Evolutionary conservation across 116 monocot species (phyloP), one percentile per base, ranked within the genome.

Genomic region (Zostera marina): DNA sequence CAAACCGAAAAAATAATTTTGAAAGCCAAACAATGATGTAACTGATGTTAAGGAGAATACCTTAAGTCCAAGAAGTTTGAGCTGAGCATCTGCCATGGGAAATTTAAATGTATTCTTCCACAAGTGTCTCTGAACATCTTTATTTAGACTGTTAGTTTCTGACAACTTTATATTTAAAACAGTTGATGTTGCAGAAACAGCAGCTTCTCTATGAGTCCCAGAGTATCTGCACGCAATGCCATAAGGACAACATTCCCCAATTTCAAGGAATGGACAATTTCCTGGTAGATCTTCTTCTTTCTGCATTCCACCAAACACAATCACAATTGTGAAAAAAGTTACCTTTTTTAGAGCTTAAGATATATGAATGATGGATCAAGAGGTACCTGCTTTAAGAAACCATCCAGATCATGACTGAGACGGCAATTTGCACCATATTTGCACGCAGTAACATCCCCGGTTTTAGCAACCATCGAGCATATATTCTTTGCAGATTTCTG

Each of bases 41-140:
- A 12, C 2, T 10, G 10, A n/a, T n/a, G n/a, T n/a, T n/a, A n/a
- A 19, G 14, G 47, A 20, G 13, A 26, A 23, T 81, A 93, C 93
- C 72, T 56, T 73, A 11, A 94, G 64, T 17, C 88, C 94, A 59
- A 94, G 88, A 25, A 72, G 52, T 66, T 88, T 94, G 65, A 94
- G 81, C 45, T 85, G 94, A 53, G 62, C 68, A 75, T 80, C 73
- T 19, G 94, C 85, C 68, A 72, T 88, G 2, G 88, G 82, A 71
- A 79, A 94, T 24, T 44, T 71, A 47, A 80, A 60, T 75, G 77
- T 82, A 62, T 84, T 84, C 73, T 94, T 94, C 94, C 94, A 94
- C 69, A 94, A 65, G 26, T 81, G 82, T 69, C 61, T 88, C 70
- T 94, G 94, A 14, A 88, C 62, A 59, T 84, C 82, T 72, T 88